Evolutionary conservation across 805 yeast genomes (phyloP).

Genomic region (Saccharomyces mikatae): DNA sequence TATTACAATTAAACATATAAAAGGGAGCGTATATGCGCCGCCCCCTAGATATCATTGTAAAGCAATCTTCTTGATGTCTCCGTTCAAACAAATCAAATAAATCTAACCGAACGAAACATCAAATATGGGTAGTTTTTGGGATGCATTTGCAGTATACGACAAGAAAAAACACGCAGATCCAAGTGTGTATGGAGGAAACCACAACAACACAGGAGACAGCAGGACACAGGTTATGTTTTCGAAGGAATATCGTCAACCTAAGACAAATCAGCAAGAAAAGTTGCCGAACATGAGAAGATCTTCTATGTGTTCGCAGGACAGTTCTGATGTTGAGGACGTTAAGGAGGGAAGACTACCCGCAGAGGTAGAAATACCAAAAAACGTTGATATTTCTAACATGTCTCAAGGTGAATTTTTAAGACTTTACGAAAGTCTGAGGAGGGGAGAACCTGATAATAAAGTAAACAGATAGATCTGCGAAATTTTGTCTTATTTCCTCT

Average conservation of each 20-base stretch:
- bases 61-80: not conserved
- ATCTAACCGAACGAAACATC: not conserved
- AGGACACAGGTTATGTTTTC: constrained; percentile 18
- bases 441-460: constrained; percentile 24
- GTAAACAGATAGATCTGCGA: constrained; percentile 10
- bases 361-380: constrained; percentile 4
- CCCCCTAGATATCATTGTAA: not conserved
- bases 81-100: not conserved
- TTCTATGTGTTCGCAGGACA: constrained; percentile 5
- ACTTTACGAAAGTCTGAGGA: constrained; percentile 14
- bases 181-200: constrained; percentile 13
- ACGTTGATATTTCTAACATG: constrained; percentile 15
- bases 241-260: constrained; percentile 14
- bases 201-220: constrained; percentile 15
- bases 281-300: constrained; percentile 2
- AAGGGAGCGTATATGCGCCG: not conserved
- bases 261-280: not conserved
- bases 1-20: not conserved
- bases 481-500: not conserved
- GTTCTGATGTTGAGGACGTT: not conserved
- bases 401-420: constrained; percentile 19
- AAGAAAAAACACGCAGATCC: constrained; percentile 24
- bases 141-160: constrained; percentile 30
- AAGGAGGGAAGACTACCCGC: not conserved
- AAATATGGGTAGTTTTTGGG: constrained; percentile 16